Evolutionary conservation across 2,329 filamentous ascomycete genomes (phyloP).

Genomic region (Amylocarpus encephaloides): DNA sequence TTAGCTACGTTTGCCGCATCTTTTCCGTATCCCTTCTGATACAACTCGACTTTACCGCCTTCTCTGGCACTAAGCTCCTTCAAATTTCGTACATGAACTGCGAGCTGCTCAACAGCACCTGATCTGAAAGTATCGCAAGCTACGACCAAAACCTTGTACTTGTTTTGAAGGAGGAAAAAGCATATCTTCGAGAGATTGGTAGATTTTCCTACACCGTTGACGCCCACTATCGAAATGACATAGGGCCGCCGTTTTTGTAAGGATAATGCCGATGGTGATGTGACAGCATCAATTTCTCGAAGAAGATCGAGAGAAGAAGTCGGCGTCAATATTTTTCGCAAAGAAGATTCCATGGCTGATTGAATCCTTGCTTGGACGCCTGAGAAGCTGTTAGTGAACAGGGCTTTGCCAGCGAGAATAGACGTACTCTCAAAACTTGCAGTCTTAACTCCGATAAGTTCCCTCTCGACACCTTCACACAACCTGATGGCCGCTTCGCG

Average conservation of each 20-base stretch:
- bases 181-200: slow-evolving; percentile 97
- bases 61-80: slow-evolving; percentile 83
- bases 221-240: slow-evolving; percentile 95
- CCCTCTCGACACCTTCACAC: slow-evolving; percentile 84
- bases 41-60: slow-evolving; percentile 79
- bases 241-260: slow-evolving; percentile 70
- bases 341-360: slow-evolving; percentile 81
- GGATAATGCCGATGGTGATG: slow-evolving; percentile 57
- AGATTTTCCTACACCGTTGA: slow-evolving; percentile 97
- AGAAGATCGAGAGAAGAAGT: slow-evolving; percentile 92
- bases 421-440: slow-evolving; percentile 70
- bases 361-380: slow-evolving; percentile 76
- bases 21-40: slow-evolving; percentile 96
- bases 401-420: slow-evolving; percentile 8
- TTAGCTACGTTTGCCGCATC: slow-evolving; percentile 93
- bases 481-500: slow-evolving; percentile 87
- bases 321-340: slow-evolving; percentile 92
- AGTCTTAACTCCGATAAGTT: slow-evolving; percentile 85
- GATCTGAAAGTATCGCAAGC: slow-evolving; percentile 96
- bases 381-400: slow-evolving; percentile 28
- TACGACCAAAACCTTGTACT: slow-evolving; percentile 88
- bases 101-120: slow-evolving; percentile 92
- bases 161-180: slow-evolving; percentile 96
- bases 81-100: slow-evolving; percentile 89
- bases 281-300: slow-evolving; percentile 80